Conservation (phyloP, 805 yeast species). For the Candida orba region DNA sequence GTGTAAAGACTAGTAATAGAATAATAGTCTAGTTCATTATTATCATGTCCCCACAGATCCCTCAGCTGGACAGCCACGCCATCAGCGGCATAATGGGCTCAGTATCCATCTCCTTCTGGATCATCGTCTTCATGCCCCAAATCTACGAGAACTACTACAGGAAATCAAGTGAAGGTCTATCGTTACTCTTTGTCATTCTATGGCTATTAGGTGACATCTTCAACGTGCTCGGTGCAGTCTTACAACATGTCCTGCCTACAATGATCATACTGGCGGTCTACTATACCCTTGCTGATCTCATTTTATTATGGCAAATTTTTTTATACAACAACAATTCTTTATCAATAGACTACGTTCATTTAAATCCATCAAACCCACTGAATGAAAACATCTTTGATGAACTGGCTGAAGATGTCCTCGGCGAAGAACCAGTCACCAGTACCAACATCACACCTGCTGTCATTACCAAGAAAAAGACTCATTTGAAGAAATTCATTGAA, state of each 20-base stretch:
- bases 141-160: constrained; percentile 85
- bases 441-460: not conserved
- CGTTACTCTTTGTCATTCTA: constrained; percentile 74
- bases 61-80: constrained; percentile 18
- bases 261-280: constrained; percentile 90
- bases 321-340: constrained; percentile 48
- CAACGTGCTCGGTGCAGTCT: constrained; percentile 82
- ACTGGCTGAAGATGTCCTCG: constrained; percentile 38
- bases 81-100: constrained; percentile 37
- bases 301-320: constrained; percentile 76
- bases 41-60: not conserved
- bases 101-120: constrained; percentile 95
- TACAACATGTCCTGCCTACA: constrained; percentile 89
- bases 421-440: constrained; percentile 18
- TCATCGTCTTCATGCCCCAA: constrained; percentile 95
- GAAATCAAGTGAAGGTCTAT: constrained; percentile 84
- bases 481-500: constrained; percentile 21
- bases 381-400: constrained; percentile 64
- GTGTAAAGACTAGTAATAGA: no score
- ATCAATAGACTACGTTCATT: constrained; percentile 61
- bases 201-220: constrained; percentile 95
- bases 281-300: constrained; percentile 86
- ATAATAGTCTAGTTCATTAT: no score
- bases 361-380: constrained; percentile 85
- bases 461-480: constrained; percentile 11